Evolutionary conservation across 208 protist genomes (phyloP).

Genomic region (Trypanosoma lewisi): DNA sequence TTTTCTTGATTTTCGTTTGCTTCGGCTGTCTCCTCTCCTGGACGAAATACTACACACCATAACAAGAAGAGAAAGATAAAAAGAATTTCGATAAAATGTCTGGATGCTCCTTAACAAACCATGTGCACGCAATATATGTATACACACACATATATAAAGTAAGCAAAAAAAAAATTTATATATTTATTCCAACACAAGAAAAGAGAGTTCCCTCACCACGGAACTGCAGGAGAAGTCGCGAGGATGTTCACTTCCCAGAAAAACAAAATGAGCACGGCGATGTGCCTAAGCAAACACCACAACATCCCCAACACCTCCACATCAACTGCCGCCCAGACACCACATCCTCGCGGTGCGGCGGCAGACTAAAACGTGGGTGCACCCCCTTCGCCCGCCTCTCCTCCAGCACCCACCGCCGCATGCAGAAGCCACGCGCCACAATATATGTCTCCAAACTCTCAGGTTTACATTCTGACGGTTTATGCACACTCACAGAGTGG

Average conservation of each 20-base stretch:
- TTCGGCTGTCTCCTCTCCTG: neutral
- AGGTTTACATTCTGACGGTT: constrained; percentile 32
- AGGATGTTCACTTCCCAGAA: neutral
- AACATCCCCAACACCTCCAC: constrained; percentile 70
- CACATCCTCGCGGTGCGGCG: constrained; percentile 36
- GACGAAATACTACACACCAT: neutral
- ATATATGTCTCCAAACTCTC: constrained; percentile 64
- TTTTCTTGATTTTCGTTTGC: neutral
- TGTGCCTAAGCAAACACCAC: constrained; percentile 33
- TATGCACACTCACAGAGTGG: constrained; percentile 33
- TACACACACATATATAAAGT: too few relatives aligned
- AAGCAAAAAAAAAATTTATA: too few relatives aligned
- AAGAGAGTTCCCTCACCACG: too few relatives aligned
- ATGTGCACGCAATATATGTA: too few relatives aligned
- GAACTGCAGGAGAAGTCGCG: neutral
- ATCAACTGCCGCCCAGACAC: constrained; percentile 26
- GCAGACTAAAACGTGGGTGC: constrained; percentile 29
- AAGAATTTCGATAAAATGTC: too few relatives aligned
- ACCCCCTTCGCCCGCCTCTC: constrained; percentile 4
- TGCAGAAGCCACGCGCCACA: constrained; percentile 37
- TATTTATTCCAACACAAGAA: too few relatives aligned
- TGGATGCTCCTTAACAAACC: too few relatives aligned
- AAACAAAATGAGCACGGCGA: constrained; percentile 40
- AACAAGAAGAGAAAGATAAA: neutral
- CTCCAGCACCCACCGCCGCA: constrained; percentile 3